A percentile compares a stretch with the other conserved stretches of the same genome.
These are phyloP conservation scores for Coemansia sp. DNA, from an alignment of 192 early-diverging fungal species.

Conservation along the genomic window DNA sequence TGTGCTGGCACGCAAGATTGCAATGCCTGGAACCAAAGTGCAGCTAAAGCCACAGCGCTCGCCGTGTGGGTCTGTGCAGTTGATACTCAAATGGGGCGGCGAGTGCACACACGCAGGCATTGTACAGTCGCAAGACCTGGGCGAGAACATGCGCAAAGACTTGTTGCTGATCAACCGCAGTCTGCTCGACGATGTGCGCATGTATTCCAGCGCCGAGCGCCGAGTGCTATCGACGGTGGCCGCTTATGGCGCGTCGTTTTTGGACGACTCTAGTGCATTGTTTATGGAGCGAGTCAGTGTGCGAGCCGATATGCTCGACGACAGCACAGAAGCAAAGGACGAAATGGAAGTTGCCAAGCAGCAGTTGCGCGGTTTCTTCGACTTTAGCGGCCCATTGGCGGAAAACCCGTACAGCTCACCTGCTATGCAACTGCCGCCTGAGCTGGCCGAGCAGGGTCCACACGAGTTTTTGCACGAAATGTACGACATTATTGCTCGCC, in stretches of 20 bases:
- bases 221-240: slow-evolving; percentile 81
- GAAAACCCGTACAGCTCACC: slow-evolving; percentile 28
- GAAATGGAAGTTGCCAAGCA: slow-evolving; percentile 85
- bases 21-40: slow-evolving; percentile 85
- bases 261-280: slow-evolving; percentile 45
- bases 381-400: slow-evolving; percentile 31
- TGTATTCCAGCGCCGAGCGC: slow-evolving; percentile 82
- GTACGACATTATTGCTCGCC: slow-evolving; percentile 62
- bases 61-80: slow-evolving; percentile 63
- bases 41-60: slow-evolving; percentile 78
- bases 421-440: slow-evolving; percentile 28
- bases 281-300: slow-evolving; percentile 59
- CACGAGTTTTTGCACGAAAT: slow-evolving; percentile 62
- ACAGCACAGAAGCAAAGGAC: slow-evolving; percentile 91
- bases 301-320: slow-evolving; percentile 91
- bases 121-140: slow-evolving; percentile 88
- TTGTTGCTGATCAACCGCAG: slow-evolving; percentile 81
- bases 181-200: slow-evolving; percentile 82
- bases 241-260: slow-evolving; percentile 53
- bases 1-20: slow-evolving; percentile 77
- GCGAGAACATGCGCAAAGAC: slow-evolving; percentile 89
- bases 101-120: slow-evolving; percentile 92
- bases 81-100: slow-evolving; percentile 97
- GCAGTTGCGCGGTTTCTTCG: slow-evolving; percentile 67
- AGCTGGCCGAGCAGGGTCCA: slow-evolving; percentile 32